Evolutionary conservation across 768 basidiomycete genomes (phyloP).

Genomic region (Tulasnella sp.): DNA sequence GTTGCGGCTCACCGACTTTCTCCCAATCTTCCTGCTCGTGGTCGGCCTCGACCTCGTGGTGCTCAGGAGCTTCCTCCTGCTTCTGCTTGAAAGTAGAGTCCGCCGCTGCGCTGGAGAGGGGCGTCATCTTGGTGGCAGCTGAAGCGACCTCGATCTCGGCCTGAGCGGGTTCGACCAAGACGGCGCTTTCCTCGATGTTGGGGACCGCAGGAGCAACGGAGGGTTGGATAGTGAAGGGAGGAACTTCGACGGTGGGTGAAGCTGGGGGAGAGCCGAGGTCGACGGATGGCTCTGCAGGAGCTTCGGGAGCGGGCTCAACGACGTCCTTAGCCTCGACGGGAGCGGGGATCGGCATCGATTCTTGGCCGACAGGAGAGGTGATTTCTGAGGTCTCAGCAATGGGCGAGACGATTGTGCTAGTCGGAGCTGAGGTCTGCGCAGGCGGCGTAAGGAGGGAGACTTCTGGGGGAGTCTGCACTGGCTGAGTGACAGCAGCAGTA

Average conservation of each 20-base stretch:
- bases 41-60: not conserved
- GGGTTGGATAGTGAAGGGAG: not conserved
- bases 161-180: not conserved
- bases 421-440: not conserved
- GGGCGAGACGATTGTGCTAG: not conserved
- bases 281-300: not conserved
- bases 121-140: not conserved
- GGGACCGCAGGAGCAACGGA: not conserved
- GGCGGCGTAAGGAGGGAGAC: not conserved
- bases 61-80: not conserved
- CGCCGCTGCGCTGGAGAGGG: not conserved
- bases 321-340: not conserved
- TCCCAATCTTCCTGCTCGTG: constrained; percentile 1
- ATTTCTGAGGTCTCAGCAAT: not conserved
- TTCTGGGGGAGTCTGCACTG: not conserved
- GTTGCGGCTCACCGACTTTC: not conserved
- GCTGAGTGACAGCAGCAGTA: not conserved
- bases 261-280: constrained; percentile 4
- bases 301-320: not conserved
- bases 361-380: not conserved
- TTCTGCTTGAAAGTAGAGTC: not conserved
- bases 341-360: not conserved
- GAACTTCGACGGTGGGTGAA: not conserved
- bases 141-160: not conserved
- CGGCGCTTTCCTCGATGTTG: constrained; percentile 4